A percentile compares a stretch with the other conserved stretches of the same genome.
These are phyloP conservation scores for Penicillium crystallinum DNA, from an alignment of 495 filamentous ascomycete genomes.

Conservation along the genomic window DNA sequence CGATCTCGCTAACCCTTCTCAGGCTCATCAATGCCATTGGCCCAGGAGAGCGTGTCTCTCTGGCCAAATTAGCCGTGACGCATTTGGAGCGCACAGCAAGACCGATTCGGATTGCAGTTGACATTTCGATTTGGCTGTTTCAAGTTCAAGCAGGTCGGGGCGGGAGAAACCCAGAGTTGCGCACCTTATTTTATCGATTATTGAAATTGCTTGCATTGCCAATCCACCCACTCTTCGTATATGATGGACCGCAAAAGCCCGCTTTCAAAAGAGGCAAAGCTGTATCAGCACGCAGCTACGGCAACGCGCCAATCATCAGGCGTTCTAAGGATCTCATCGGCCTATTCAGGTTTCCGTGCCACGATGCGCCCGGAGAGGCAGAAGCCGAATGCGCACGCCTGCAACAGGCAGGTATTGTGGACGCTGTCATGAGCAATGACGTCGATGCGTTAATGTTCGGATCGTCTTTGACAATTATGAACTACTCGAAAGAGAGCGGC, in stretches of 20 bases:
- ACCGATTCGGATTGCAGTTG: conserved; percentile 84
- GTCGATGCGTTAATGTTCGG: conserved; percentile 99
- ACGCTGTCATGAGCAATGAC: conserved; percentile 95
- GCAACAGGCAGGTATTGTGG: conserved; percentile 79
- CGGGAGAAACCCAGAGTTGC: conserved; percentile 83
- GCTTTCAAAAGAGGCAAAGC: conserved; percentile 77
- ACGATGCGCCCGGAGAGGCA: conserved; percentile 90
- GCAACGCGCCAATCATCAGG: conserved; percentile 46
- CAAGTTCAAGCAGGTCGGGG: conserved; percentile 83
- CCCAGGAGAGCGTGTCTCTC: conserved; percentile 67
- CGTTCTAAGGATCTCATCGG: conserved; percentile 74
- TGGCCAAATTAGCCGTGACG: conserved; percentile 75
- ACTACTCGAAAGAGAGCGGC: conserved; percentile 72
- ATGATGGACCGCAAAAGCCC: conserved; percentile 88
- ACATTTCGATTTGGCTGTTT: conserved; percentile 97
- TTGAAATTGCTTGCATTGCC: conserved; percentile 73
- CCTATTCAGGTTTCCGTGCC: conserved; percentile 77
- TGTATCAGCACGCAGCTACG: conserved; percentile 33
- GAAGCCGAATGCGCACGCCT: conserved; percentile 93
- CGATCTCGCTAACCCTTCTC: conserved; percentile 14
- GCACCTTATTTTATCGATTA: conserved; percentile 90
- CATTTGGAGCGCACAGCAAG: conserved; percentile 64
- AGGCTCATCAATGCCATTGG: conserved; percentile 91
- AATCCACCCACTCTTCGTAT: conserved; percentile 90
- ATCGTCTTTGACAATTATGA: conserved; percentile 67